Conservation (phyloP, 768 basidiomycete genomes). For the Dentipellis fragilis region DNA sequence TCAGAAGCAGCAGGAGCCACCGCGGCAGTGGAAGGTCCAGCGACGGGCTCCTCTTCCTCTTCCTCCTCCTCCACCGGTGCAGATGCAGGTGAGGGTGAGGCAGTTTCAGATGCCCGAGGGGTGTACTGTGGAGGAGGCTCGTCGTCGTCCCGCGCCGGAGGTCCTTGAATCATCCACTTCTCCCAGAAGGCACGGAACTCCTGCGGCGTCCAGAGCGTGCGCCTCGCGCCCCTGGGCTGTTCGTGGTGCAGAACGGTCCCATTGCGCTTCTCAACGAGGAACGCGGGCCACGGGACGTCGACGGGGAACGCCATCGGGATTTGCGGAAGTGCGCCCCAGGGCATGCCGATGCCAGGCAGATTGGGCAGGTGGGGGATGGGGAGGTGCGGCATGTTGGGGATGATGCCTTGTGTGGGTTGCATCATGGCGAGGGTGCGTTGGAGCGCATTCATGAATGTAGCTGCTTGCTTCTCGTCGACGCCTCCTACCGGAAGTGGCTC, state of each 20-base stretch:
- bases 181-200: constrained; percentile 69
- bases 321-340: constrained; percentile 42
- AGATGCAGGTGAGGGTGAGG: constrained; percentile 2
- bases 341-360: constrained; percentile 23
- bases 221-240: constrained; percentile 23
- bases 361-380: constrained; percentile 26
- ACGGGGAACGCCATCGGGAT: constrained; percentile 76
- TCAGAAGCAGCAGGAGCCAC: constrained; percentile 17
- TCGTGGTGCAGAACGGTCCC: constrained; percentile 3
- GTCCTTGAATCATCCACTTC: constrained; percentile 44
- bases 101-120: constrained; percentile 30
- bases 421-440: constrained; percentile 60
- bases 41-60: neutral
- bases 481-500: constrained; percentile 5
- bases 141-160: constrained; percentile 33
- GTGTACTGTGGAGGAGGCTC: constrained; percentile 68
- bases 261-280: constrained; percentile 44
- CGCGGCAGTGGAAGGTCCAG: constrained; percentile 14
- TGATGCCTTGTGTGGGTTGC: constrained; percentile 47
- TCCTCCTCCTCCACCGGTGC: constrained; percentile 6
- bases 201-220: constrained; percentile 25
- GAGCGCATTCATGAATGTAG: constrained; percentile 58
- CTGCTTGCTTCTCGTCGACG: constrained; percentile 23
- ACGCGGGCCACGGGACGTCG: constrained; percentile 58
- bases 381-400: constrained; percentile 41